A percentile compares a stretch with the other conserved stretches of the same genome.
phyloP scores from a whole-genome alignment of 202 grass and related monocot genomes.

The Saccharum hybrid region DNA sequence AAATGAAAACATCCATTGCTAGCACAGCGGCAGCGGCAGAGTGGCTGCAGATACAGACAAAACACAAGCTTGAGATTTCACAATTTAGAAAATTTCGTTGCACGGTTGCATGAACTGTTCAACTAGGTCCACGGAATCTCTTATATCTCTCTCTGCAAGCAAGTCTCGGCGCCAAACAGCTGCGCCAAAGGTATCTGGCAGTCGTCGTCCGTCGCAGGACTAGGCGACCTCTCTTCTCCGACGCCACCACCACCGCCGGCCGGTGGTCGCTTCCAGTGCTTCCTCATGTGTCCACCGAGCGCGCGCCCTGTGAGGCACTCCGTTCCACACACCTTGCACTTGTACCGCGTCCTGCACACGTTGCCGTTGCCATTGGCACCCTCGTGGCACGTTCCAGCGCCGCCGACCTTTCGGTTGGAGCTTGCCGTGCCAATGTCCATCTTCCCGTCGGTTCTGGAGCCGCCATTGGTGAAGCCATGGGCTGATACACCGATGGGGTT shows the following conservation, averaged over 20 bases:
- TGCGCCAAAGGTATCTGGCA: neutral
- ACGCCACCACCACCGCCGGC: neutral
- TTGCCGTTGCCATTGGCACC: neutral
- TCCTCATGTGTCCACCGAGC: constrained; percentile 60
- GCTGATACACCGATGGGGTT: neutral
- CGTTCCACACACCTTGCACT: constrained; percentile 47
- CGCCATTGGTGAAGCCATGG: neutral
- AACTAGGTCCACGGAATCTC: neutral
- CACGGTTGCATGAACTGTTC: neutral
- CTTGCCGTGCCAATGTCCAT: neutral
- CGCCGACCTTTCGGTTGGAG: neutral
- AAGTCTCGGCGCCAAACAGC: neutral
- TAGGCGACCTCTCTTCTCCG: neutral
- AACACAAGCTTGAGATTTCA: neutral
- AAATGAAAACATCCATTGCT: neutral
- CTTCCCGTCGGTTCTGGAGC: neutral
- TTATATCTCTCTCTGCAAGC: neutral
- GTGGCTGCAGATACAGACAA: neutral
- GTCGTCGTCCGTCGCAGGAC: neutral
- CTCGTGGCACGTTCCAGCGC: neutral
- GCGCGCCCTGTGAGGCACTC: constrained; percentile 30
- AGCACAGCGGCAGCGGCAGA: neutral
- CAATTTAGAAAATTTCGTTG: neutral
- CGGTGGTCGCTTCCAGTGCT: constrained; percentile 33
- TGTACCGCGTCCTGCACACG: constrained; percentile 6